Evolutionary conservation across 192 early-diverging fungal species (phyloP).

Genomic region (Kickxella alabastrina): DNA sequence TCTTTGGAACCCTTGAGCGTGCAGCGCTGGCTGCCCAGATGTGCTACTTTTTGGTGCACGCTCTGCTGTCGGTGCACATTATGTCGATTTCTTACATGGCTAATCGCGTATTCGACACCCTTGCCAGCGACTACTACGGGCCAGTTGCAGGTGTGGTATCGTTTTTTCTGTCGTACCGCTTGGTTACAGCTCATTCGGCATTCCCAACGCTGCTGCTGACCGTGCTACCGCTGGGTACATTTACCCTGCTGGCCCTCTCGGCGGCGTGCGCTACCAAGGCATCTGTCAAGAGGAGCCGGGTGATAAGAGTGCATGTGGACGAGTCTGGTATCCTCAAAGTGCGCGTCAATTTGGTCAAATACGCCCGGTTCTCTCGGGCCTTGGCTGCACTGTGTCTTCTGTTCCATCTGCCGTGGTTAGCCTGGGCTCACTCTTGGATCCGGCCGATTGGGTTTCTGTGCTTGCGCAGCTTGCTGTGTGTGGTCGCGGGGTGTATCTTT

Average conservation of each 20-base stretch:
- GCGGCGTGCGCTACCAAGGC: not conserved
- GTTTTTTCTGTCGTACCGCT: conserved; percentile 6
- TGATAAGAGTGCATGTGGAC: conserved; percentile 3
- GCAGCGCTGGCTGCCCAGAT: conserved; percentile 18
- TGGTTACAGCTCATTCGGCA: conserved; percentile 4
- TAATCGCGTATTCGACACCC: conserved; percentile 8
- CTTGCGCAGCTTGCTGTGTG: conserved; percentile 12
- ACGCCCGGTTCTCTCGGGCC: conserved; percentile 8
- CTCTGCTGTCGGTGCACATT: conserved; percentile 19
- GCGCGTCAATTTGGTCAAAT: conserved; percentile 10
- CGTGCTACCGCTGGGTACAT: conserved; percentile 9
- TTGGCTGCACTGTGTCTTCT: conserved; percentile 8
- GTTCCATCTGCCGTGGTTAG: conserved; percentile 23
- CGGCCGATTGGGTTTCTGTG: conserved; percentile 7
- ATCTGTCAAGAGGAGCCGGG: not conserved
- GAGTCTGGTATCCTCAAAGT: conserved; percentile 16
- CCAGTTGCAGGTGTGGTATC: conserved; percentile 16
- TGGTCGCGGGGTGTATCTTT: conserved; percentile 15
- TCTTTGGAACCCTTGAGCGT: conserved; percentile 8
- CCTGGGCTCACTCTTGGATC: conserved; percentile 11
- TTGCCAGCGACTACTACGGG: conserved; percentile 25
- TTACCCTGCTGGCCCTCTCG: conserved; percentile 6
- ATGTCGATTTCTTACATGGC: conserved; percentile 14
- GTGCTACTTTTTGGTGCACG: conserved; percentile 17
- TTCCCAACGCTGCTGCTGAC: conserved; percentile 3